Evolutionary conservation across 2,329 filamentous ascomycete species (phyloP), one percentile per base, ranked within the genome.

Genomic region (Cladosporium sp.): DNA sequence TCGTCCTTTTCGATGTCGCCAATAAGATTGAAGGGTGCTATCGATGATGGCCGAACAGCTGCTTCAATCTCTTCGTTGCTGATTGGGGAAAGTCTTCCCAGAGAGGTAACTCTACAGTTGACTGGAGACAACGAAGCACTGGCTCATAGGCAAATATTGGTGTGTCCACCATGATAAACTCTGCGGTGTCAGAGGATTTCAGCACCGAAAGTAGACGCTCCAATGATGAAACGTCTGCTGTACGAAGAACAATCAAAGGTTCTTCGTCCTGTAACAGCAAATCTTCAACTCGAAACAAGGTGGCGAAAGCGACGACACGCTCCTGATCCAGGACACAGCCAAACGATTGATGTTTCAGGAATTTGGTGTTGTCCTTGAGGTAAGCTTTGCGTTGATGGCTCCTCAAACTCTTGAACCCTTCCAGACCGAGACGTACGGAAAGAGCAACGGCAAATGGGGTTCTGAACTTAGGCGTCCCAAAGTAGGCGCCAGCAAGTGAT

Each of bases 121-220:
- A 71, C 66, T 88, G 80, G 1, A 91, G 73, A 1, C 82, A 78
- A 50, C 80, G 71, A 4, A 91, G 69, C 1, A 91, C 78, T 0
- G 88, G 88, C 56, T 89, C 84, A 58, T 85, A 89, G 0, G 87
- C 84, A 67, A 90, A 91, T 0, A 87, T 78, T 0, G 87, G 77
- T 0, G 87, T 87, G 42, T 88, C 81, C 0, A 90, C 81, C 2
- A 85, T 71, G 0, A 86, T 69, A 45, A 90, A 85, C 3, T 74
- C 65, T 8, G 63, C 34, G 7, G 55, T 43, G 25, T 25, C 28
- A 0, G 69, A 63, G 0, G 67, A 58, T 7, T 76, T 73, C 6
- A 87, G 65, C 0, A 72, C 76, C 0, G 74, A 42, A 0, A 90
- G 65, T 0, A 81, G 74, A 7, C 78, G 78, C 0, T 71, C 66